These are phyloP conservation scores for Sechiopsis laciniata DNA, from an alignment of 306 rosid genomes.

Conservation along the genomic window DNA sequence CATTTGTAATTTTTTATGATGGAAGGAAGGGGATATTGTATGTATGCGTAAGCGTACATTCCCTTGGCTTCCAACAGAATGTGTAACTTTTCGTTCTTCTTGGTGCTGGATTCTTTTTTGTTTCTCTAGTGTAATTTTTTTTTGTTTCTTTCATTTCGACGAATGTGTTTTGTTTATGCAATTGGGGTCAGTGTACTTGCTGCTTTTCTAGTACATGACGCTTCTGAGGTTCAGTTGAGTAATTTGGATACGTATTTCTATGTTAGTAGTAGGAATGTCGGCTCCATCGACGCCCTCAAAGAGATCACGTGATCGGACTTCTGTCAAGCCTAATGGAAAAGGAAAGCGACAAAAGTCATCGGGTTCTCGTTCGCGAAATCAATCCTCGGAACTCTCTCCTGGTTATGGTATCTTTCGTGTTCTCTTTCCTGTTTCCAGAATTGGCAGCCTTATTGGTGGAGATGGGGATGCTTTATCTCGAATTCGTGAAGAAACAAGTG, in stretches of 20 bases:
- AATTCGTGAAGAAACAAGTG: conserved; percentile 59
- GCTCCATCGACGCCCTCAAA: conserved; percentile 62
- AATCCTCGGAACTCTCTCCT: conserved; percentile 28
- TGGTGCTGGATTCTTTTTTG: background rate
- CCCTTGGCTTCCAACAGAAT: background rate
- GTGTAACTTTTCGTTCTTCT: background rate
- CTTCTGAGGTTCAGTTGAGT: background rate
- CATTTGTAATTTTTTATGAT: background rate
- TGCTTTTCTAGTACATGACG: conserved; percentile 5
- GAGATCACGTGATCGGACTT: conserved; percentile 50
- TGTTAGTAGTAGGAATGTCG: conserved; percentile 33
- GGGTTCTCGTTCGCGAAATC: conserved; percentile 30
- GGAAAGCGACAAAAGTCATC: conserved; percentile 58
- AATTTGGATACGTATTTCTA: background rate
- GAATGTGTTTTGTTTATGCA: conserved; percentile 10
- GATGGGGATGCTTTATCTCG: conserved; percentile 52
- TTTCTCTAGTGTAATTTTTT: background rate
- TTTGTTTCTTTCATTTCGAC: background rate
- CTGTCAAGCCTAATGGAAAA: conserved; percentile 40
- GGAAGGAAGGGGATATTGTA: background rate
- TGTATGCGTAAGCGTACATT: background rate
- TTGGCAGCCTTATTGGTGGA: conserved; percentile 53
- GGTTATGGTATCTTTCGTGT: conserved; percentile 47
- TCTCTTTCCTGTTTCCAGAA: conserved; percentile 54
- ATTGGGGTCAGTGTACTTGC: background rate